Evolutionary conservation across 2,329 filamentous ascomycete species (phyloP).

Genomic region (Colletotrichum lupini): DNA sequence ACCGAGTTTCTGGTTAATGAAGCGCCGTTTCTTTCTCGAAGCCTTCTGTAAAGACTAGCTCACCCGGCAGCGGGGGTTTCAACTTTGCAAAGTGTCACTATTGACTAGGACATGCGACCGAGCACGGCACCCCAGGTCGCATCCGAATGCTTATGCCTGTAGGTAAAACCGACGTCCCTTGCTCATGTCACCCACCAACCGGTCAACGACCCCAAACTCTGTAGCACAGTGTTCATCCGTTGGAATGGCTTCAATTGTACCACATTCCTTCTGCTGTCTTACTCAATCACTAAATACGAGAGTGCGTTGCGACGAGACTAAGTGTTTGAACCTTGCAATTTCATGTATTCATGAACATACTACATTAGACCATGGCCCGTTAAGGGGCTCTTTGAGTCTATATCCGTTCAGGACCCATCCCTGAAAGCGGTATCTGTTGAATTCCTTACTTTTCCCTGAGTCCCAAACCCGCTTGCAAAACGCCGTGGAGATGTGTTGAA

Average conservation of each 20-base stretch:
- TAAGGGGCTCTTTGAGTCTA: slow-evolving; percentile 37
- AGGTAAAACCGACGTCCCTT: neutral
- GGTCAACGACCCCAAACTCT: neutral
- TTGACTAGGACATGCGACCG: neutral
- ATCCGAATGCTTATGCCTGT: neutral
- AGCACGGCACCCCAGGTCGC: neutral
- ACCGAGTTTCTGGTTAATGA: slow-evolving; percentile 15
- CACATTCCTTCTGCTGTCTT: neutral
- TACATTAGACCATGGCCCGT: slow-evolving; percentile 35
- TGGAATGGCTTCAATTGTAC: neutral
- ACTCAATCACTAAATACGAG: neutral
- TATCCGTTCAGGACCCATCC: slow-evolving; percentile 25
- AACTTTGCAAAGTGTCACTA: neutral
- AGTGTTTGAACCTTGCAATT: slow-evolving; percentile 20
- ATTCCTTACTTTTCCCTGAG: slow-evolving; percentile 37
- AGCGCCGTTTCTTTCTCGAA: neutral
- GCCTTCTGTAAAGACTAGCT: neutral
- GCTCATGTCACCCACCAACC: neutral
- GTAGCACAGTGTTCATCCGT: neutral
- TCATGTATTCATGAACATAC: slow-evolving; percentile 35
- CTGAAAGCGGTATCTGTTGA: slow-evolving; percentile 38
- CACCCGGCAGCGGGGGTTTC: neutral
- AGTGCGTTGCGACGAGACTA: neutral
- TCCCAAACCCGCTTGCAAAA: slow-evolving; percentile 37
- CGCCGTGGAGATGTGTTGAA: slow-evolving; percentile 37